Base-by-base conservation (phyloP, 225 moss, liverwort and hornwort genomes). In the Pleurozium schreberi region DNA sequence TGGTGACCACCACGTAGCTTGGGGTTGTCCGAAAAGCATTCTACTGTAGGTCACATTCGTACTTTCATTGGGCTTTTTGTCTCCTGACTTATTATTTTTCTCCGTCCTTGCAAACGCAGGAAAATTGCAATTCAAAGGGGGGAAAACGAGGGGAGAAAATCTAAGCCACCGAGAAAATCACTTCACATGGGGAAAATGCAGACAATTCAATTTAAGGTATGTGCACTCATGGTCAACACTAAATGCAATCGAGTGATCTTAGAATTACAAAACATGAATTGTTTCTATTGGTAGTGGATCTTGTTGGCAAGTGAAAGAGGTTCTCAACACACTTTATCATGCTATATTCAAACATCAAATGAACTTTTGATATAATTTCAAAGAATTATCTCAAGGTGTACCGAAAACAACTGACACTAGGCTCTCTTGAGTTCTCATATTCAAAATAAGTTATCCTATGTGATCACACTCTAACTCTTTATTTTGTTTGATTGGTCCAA, bases 161-260 rank as follows among this genome's bases (percentile, higher is more conserved):
- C 4, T 27, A 61, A 10, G n/a, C 26, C 57, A 26, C 17, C 26
- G 26, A 10, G 57, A n/a, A 57, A 26, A 9, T 38, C 77, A 53
- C 15, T 23, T 14, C 75, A 14, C 12, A 2, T 76, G 74, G 49
- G 33, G 33, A 8, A 33, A 43, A 73, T 27, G 5, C 45, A 17
- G 45, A 45, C 73, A 45, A 73, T 5, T 45, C 28, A 43, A 71
- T 6, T 3, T 53, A 53, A 77, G 4, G 4, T 9, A 14, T 8
- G 5, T 23, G 6, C 13, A 15, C 1, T 22, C 0, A 6, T 6
- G 23, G 11, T 76, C 1, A 0, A 34, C 3, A 22, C 3, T 14
- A 50, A 75, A 13, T 22, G 5, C 13, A 75, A 52, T 21, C 34
- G 22, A 5, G 1, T 13, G 12, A 8, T 20, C 34, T 75, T 75